Evolutionary conservation across 2,329 filamentous ascomycete genomes (phyloP).

Genomic region (Purpureocillium takamizusanense): DNA sequence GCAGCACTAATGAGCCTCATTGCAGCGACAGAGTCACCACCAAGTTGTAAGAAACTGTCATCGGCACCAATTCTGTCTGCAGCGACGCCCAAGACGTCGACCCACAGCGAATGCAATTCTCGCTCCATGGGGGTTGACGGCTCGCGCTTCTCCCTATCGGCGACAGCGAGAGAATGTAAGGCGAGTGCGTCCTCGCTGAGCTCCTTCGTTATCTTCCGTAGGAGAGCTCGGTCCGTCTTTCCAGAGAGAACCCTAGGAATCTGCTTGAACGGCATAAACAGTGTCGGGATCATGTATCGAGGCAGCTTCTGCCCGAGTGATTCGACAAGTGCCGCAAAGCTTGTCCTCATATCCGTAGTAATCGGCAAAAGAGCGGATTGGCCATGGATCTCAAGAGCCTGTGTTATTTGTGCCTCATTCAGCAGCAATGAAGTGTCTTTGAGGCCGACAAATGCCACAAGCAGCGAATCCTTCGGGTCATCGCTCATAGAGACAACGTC

Average conservation of each 20-base stretch:
- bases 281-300: background rate
- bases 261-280: background rate
- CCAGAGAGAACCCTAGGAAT: background rate
- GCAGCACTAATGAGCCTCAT: conserved; percentile 2
- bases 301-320: background rate
- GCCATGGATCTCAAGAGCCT: background rate
- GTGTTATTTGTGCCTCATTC: background rate
- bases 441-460: conserved; percentile 3
- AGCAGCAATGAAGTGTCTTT: background rate
- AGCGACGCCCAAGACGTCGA: background rate
- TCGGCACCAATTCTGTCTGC: conserved; percentile 1
- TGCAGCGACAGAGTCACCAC: conserved; percentile 7
- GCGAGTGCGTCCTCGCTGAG: background rate
- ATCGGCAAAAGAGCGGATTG: background rate
- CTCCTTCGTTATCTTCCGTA: background rate
- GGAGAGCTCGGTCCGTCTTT: background rate
- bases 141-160: background rate
- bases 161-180: background rate
- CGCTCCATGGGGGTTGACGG: background rate
- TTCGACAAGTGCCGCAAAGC: background rate
- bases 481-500: conserved; percentile 5
- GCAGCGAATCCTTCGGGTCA: conserved; percentile 1
- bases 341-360: background rate
- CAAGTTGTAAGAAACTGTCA: conserved; percentile 6
- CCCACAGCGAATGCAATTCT: background rate